These are phyloP conservation scores for Casuarina glauca DNA, from an alignment of 306 rosid species.

Conservation along the genomic window DNA sequence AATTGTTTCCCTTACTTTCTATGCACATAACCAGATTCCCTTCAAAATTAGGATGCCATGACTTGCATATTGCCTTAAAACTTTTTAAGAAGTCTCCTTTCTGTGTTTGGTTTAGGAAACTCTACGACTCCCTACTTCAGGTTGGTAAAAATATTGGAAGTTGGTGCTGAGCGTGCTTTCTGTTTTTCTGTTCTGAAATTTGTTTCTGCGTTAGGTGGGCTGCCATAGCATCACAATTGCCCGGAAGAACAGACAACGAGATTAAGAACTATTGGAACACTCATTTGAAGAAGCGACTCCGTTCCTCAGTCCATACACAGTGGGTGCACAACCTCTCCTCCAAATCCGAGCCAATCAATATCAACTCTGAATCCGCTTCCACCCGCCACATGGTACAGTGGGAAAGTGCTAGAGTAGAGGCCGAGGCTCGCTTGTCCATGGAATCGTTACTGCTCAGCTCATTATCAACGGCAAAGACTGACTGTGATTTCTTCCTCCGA, in stretches of 20 bases:
- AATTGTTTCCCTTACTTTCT: no score
- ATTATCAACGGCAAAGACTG: constrained; percentile 19
- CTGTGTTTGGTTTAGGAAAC: no score
- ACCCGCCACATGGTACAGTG: constrained; percentile 52
- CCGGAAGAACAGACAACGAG: constrained; percentile 72
- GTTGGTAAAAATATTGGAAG: no score
- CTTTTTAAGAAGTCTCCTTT: no score
- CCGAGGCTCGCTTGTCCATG: constrained; percentile 55
- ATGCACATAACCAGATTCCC: no score
- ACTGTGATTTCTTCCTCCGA: constrained; percentile 46
- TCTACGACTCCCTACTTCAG: no score
- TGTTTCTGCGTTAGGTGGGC: constrained; percentile 42
- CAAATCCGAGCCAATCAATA: constrained; percentile 10
- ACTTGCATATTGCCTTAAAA: no score
- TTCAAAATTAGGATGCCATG: no score
- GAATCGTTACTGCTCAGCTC: constrained; percentile 39
- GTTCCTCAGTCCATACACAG: constrained; percentile 21
- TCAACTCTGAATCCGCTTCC: constrained; percentile 36
- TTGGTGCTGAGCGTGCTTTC: neutral
- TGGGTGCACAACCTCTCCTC: constrained; percentile 18
- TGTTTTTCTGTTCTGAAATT: neutral
- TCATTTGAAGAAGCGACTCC: constrained; percentile 49
- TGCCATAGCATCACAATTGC: constrained; percentile 58
- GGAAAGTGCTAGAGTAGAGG: constrained; percentile 63
- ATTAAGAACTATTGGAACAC: constrained; percentile 73